Conservation (phyloP, 805 yeast genomes). For the Grigorovia transvaalensis region DNA sequence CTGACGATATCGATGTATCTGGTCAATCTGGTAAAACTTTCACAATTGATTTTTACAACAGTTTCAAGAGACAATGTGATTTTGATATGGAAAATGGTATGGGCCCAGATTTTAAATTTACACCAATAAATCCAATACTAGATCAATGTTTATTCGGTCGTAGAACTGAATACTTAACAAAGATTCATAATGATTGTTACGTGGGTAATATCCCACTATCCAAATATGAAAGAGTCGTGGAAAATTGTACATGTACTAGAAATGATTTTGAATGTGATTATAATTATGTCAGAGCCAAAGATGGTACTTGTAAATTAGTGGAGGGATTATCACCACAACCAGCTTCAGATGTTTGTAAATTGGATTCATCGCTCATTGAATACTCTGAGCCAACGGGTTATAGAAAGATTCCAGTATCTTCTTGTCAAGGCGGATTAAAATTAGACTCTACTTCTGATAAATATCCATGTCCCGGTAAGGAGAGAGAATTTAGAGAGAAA, state of each 20-base stretch:
- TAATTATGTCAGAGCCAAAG: slow-evolving; percentile 57
- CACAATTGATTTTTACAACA: slow-evolving; percentile 47
- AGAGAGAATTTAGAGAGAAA: slow-evolving; percentile 44
- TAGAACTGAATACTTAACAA: slow-evolving; percentile 47
- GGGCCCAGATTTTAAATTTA: slow-evolving; percentile 50
- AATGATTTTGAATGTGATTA: slow-evolving; percentile 91
- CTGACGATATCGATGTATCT: slow-evolving; percentile 34
- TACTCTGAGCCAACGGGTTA: slow-evolving; percentile 89
- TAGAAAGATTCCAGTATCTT: slow-evolving; percentile 71
- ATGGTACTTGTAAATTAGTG: slow-evolving; percentile 82
- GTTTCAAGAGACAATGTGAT: slow-evolving; percentile 45
- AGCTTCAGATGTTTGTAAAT: slow-evolving; percentile 47
- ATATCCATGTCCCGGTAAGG: slow-evolving; percentile 82
- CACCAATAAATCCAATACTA: slow-evolving; percentile 48
- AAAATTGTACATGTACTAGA: slow-evolving; percentile 77
- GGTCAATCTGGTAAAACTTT: slow-evolving; percentile 39
- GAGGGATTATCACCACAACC: slow-evolving; percentile 61
- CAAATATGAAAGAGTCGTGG: slow-evolving; percentile 43
- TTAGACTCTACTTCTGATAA: slow-evolving; percentile 52
- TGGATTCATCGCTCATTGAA: slow-evolving; percentile 45
- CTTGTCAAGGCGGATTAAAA: slow-evolving; percentile 72
- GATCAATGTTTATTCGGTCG: slow-evolving; percentile 61
- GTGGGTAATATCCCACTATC: slow-evolving; percentile 53
- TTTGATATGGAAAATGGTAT: slow-evolving; percentile 36
- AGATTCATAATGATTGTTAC: slow-evolving; percentile 50